Evolutionary conservation across 2,329 filamentous ascomycete species (phyloP).

Genomic region (Ustulina deusta): DNA sequence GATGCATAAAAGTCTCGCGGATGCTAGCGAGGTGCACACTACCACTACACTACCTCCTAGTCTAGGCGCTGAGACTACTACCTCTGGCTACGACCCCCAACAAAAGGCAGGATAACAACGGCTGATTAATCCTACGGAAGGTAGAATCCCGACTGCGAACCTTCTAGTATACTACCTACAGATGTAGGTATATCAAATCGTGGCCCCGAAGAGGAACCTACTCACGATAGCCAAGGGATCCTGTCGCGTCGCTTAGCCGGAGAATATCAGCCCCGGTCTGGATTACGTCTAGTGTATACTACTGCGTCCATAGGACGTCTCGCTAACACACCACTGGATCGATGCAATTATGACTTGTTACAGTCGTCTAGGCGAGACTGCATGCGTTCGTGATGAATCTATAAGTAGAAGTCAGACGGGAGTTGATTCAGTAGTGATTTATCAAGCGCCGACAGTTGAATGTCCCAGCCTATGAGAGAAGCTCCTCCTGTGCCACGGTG

Average conservation of each 20-base stretch:
- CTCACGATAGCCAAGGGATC: conserved; percentile 23
- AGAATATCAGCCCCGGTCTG: conserved; percentile 34
- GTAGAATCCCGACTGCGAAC: conserved; percentile 6
- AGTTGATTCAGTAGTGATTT: conserved; percentile 27
- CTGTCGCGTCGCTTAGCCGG: conserved; percentile 35
- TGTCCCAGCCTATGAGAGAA: conserved; percentile 4
- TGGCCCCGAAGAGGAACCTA: not conserved
- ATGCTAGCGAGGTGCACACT: not conserved
- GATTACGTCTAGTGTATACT: conserved; percentile 4
- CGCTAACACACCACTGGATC: conserved; percentile 12
- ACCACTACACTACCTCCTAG: not conserved
- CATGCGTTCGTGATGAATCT: conserved; percentile 13
- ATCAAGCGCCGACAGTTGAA: conserved; percentile 18
- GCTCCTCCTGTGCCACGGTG: conserved; percentile 9
- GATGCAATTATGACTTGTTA: conserved; percentile 11
- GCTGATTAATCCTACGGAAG: conserved; percentile 14
- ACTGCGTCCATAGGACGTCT: conserved; percentile 2
- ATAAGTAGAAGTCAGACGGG: conserved; percentile 15
- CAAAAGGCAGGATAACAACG: conserved; percentile 4
- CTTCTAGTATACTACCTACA: not conserved
- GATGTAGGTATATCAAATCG: not conserved
- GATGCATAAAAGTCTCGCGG: conserved; percentile 5
- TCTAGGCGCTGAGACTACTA: conserved; percentile 9
- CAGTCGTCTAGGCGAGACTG: not conserved
- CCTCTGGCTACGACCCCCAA: not conserved